phyloP scores from a whole-genome alignment of 2,329 filamentous ascomycete species.

The Penicillium occitanis region DNA sequence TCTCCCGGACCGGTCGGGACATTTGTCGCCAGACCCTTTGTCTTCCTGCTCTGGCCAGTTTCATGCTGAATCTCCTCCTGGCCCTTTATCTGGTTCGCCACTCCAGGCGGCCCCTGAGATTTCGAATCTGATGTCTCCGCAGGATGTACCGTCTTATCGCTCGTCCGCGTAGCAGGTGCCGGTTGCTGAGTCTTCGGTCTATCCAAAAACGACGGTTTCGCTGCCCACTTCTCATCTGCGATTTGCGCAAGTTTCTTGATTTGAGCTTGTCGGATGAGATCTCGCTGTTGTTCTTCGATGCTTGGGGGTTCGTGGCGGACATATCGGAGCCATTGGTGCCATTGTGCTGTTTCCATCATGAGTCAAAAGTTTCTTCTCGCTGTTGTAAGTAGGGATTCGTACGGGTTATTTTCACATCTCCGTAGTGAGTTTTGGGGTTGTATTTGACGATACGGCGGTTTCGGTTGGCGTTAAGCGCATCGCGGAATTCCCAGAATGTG shows the following conservation, averaged over 20 bases:
- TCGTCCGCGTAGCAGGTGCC: constrained; percentile 45
- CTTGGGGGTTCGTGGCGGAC: constrained; percentile 58
- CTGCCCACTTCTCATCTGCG: constrained; percentile 63
- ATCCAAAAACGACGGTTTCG: constrained; percentile 59
- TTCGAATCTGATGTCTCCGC: constrained; percentile 31
- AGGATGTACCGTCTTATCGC: constrained; percentile 42
- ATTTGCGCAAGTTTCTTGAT: constrained; percentile 60
- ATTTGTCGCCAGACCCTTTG: constrained; percentile 59
- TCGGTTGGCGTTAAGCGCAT: constrained; percentile 54
- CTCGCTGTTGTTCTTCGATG: constrained; percentile 59
- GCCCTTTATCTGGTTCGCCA: constrained; percentile 31
- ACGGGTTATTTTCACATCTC: constrained; percentile 62
- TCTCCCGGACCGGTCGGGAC: constrained; percentile 60
- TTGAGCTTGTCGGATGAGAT: constrained; percentile 56
- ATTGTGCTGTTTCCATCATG: constrained; percentile 52
- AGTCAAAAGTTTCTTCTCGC: background rate
- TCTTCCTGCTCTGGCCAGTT: constrained; percentile 22
- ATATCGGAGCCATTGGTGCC: constrained; percentile 68
- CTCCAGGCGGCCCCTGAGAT: constrained; percentile 29
- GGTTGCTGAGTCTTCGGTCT: constrained; percentile 53
- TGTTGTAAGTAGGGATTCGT: constrained; percentile 26
- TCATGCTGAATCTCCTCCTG: constrained; percentile 31
- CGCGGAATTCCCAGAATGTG: constrained; percentile 67
- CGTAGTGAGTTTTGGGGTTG: constrained; percentile 53
- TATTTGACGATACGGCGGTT: constrained; percentile 61